phyloP scores from a whole-genome alignment of 768 basidiomycete genomes.

The Royoungia palumana region DNA sequence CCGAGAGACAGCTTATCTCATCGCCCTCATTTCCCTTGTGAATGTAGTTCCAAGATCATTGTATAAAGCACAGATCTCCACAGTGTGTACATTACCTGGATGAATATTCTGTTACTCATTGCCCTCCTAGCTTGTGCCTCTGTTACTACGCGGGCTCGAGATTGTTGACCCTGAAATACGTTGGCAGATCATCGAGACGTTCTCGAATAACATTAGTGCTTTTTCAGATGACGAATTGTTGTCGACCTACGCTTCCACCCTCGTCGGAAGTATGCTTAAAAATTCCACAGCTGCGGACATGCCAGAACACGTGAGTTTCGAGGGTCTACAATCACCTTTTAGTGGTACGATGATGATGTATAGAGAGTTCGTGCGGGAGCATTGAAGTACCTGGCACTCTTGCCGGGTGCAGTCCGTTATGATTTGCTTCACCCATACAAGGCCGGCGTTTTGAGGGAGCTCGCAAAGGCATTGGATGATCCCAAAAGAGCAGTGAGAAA shows the following conservation, averaged over 20 bases:
- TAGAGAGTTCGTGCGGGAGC: conserved; percentile 78
- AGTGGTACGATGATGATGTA: conserved; percentile 1
- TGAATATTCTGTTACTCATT: not conserved
- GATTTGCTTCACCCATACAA: conserved; percentile 82
- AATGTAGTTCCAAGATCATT: conserved; percentile 74
- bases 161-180: conserved; percentile 72
- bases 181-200: conserved; percentile 74
- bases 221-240: conserved; percentile 50
- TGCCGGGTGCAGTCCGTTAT: conserved; percentile 79
- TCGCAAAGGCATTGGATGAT: conserved; percentile 81
- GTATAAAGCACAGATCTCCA: conserved; percentile 65
- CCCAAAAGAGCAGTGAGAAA: conserved; percentile 80
- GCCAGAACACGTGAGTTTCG: conserved; percentile 51
- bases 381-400: conserved; percentile 63
- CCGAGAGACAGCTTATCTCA: conserved; percentile 67
- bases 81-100: conserved; percentile 35
- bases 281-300: conserved; percentile 51
- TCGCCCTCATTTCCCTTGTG: conserved; percentile 80
- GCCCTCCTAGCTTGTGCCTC: conserved; percentile 72
- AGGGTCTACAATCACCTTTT: not conserved
- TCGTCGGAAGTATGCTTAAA: conserved; percentile 70
- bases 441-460: conserved; percentile 62
- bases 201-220: conserved; percentile 66
- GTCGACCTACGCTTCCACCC: conserved; percentile 64
- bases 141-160: conserved; percentile 81